Evolutionary conservation across 106 monocot species (phyloP).

Genomic region (Dioscorea alata): DNA sequence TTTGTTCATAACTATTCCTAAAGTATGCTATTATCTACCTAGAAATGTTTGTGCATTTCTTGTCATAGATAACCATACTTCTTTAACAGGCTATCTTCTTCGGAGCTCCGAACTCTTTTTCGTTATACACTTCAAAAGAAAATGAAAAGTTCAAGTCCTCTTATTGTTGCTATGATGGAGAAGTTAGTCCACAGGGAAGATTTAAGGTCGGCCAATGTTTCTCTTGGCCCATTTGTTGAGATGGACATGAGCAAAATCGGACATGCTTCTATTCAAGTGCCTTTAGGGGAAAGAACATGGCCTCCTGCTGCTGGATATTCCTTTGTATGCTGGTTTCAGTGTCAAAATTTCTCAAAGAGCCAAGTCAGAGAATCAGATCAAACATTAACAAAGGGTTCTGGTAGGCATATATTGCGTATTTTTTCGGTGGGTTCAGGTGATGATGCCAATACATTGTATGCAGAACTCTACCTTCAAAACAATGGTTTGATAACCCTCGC

Average conservation of each 20-base stretch:
- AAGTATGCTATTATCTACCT: no score
- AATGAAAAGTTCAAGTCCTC: slow-evolving; percentile 57
- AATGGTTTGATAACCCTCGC: slow-evolving; percentile 82
- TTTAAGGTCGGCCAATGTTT: slow-evolving; percentile 45
- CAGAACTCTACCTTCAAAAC: slow-evolving; percentile 80
- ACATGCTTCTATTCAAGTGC: slow-evolving; percentile 89
- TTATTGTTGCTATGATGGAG: slow-evolving; percentile 92
- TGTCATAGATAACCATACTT: neutral
- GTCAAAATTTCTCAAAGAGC: slow-evolving; percentile 48
- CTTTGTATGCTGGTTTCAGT: slow-evolving; percentile 98
- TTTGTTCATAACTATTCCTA: no score
- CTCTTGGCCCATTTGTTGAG: slow-evolving; percentile 88
- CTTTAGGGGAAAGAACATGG: slow-evolving; percentile 99
- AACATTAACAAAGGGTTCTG: slow-evolving; percentile 24
- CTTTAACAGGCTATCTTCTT: slow-evolving; percentile 68
- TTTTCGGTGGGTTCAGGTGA: slow-evolving; percentile 91
- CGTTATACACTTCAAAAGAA: slow-evolving; percentile 85
- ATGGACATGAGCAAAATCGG: slow-evolving; percentile 92
- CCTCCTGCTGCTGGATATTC: slow-evolving; percentile 99
- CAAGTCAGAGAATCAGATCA: slow-evolving; percentile 58
- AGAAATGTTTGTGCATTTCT: no score
- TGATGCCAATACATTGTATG: slow-evolving; percentile 66
- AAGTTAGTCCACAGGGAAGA: slow-evolving; percentile 75
- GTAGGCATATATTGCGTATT: slow-evolving; percentile 52
- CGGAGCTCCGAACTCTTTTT: slow-evolving; percentile 77